These are phyloP conservation scores for Nidularia sp. DNA, from an alignment of 768 basidiomycete species.

Conservation along the genomic window DNA sequence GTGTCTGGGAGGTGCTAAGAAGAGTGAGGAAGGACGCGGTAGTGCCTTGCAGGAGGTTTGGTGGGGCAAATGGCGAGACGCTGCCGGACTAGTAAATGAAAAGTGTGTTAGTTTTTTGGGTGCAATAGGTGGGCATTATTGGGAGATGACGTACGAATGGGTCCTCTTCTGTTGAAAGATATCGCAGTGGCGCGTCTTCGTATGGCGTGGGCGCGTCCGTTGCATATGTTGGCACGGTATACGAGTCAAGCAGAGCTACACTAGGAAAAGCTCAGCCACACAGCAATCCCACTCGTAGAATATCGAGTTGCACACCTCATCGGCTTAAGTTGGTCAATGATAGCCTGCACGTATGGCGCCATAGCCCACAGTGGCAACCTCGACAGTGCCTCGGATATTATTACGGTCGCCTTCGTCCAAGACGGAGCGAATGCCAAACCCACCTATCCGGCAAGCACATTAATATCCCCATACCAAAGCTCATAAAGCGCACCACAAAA, in stretches of 20 bases:
- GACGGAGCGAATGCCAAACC: constrained; percentile 46
- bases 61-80: constrained; percentile 41
- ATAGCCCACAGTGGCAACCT: constrained; percentile 48
- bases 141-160: background rate
- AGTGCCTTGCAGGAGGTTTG: constrained; percentile 53
- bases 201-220: constrained; percentile 25
- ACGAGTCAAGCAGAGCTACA: constrained; percentile 48
- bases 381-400: constrained; percentile 50
- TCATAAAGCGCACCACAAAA: background rate
- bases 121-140: background rate
- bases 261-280: constrained; percentile 19
- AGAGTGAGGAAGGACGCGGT: constrained; percentile 50
- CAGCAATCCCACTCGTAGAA: background rate
- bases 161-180: constrained; percentile 29
- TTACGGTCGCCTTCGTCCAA: constrained; percentile 41
- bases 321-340: constrained; percentile 42
- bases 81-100: constrained; percentile 21
- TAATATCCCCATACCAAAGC: background rate
- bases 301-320: constrained; percentile 28
- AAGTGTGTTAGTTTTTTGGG: background rate
- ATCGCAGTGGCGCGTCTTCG: constrained; percentile 49
- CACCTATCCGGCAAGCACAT: constrained; percentile 26
- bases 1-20: constrained; percentile 12
- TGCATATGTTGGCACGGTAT: constrained; percentile 46
- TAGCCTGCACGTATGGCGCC: constrained; percentile 38